phyloP scores from a whole-genome alignment of 2,329 filamentous ascomycete genomes.

The Fonsecaea monophora region DNA sequence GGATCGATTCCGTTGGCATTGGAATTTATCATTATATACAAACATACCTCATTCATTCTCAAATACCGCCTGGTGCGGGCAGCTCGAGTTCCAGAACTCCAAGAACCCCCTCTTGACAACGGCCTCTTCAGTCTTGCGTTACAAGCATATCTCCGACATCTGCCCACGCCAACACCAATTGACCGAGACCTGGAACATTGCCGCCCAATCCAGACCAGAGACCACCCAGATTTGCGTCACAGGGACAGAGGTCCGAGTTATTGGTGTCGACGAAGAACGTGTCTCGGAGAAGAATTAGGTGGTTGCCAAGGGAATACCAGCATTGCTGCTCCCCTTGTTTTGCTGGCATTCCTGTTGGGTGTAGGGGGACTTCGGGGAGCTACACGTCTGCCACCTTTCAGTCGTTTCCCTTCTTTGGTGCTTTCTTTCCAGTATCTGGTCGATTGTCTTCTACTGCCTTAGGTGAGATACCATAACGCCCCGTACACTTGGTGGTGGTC shows the following conservation, averaged over 20 bases:
- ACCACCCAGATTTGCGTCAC: conserved; percentile 23
- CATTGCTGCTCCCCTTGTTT: conserved; percentile 33
- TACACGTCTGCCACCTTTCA: conserved; percentile 22
- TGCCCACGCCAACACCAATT: neutral
- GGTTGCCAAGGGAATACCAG: conserved; percentile 36
- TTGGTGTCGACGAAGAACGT: conserved; percentile 13
- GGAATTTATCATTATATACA: conserved; percentile 13
- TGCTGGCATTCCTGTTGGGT: conserved; percentile 29
- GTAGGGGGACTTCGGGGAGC: neutral
- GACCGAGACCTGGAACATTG: conserved; percentile 23
- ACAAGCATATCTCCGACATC: neutral
- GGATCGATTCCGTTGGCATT: neutral
- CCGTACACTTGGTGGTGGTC: conserved; percentile 5
- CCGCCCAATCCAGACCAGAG: conserved; percentile 13
- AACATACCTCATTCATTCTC: conserved; percentile 5
- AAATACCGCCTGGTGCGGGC: neutral
- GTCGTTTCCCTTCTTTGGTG: conserved; percentile 12
- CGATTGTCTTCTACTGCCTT: conserved; percentile 13
- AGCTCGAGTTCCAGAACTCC: neutral
- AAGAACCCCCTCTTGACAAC: neutral
- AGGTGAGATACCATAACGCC: conserved; percentile 25
- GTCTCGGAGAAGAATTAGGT: conserved; percentile 26
- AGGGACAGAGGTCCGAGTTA: conserved; percentile 11
- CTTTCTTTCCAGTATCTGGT: conserved; percentile 22
- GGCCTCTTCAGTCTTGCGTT: neutral